phyloP scores from a whole-genome alignment of 2,329 filamentous ascomycete species.

The Fusarium luffae region DNA sequence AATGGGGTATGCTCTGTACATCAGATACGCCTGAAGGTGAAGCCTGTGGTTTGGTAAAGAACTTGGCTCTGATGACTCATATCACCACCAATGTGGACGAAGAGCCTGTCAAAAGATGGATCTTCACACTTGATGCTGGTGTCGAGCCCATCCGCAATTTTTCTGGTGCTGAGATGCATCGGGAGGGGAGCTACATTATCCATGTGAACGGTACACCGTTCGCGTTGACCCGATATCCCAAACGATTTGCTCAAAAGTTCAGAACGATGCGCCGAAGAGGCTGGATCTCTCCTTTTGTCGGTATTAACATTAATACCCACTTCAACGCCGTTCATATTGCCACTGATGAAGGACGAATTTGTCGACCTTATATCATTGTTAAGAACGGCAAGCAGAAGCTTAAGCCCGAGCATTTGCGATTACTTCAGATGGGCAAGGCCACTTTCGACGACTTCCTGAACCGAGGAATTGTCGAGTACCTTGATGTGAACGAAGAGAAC shows the following conservation, averaged over 20 bases:
- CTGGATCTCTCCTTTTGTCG: slow-evolving; percentile 94
- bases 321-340: slow-evolving; percentile 93
- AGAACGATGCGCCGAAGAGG: slow-evolving; percentile 88
- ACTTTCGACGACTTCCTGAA: slow-evolving; percentile 95
- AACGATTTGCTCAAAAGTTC: slow-evolving; percentile 86
- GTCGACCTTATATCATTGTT: slow-evolving; percentile 93
- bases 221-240: slow-evolving; percentile 86
- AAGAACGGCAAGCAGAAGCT: slow-evolving; percentile 88
- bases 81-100: slow-evolving; percentile 98
- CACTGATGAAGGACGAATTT: slow-evolving; percentile 96
- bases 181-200: slow-evolving; percentile 85
- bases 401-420: slow-evolving; percentile 79
- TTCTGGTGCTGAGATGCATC: slow-evolving; percentile 85
- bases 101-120: slow-evolving; percentile 84
- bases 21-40: slow-evolving; percentile 99
- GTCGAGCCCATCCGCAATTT: slow-evolving; percentile 79
- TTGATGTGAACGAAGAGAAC: slow-evolving; percentile 98
- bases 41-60: slow-evolving; percentile 97
- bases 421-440: slow-evolving; percentile 83
- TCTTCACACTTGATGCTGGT: slow-evolving; percentile 87
- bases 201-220: slow-evolving; percentile 96
- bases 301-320: slow-evolving; percentile 94
- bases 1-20: slow-evolving; percentile 97
- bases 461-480: slow-evolving; percentile 91
- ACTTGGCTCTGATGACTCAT: slow-evolving; percentile 97